Evolutionary conservation across 129 eudicot species (phyloP), one percentile per base, ranked within the genome.

Genomic region (Scalesia atractyloides): DNA sequence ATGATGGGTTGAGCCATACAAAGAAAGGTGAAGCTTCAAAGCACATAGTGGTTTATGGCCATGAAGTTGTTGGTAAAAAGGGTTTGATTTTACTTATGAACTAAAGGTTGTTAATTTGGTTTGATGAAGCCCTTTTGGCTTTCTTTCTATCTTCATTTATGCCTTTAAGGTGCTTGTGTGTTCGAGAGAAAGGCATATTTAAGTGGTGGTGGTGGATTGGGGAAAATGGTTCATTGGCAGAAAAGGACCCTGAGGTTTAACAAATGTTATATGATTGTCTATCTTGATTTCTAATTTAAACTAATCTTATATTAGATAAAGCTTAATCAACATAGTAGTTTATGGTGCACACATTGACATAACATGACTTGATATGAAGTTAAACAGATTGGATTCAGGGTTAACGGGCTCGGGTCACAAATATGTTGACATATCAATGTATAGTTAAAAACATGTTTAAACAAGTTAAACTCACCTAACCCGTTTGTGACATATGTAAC

Each of bases 1-100:
- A 16, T 73, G 54, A 57, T 22, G 95, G 30, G 18, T 74, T 85
- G 82, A 93, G 84, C 96, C 98, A 93, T 86, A 89, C 92, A 73
- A 84, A 80, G 78, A 82, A 90, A 43, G 76, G 84, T 77, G 84
- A 85, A 83, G 86, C 57, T 77, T 82, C 79, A 66, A 79, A 78
- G 81, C 90, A 87, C 69, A 87, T 76, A 68, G 61, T 81, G 82
- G 74, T 52, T 68, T 22, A 77, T 49, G 60, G 73, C 84, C 89
- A 85, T 80, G 39, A 30, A 7, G 67, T 1, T 59, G 22, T 56
- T 62, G 72, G 43, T 78, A 37, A 37, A 62, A 68, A 66, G 70
- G 68, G 75, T 67, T 71, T 72, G 83, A 64, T 69, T 69, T 80
- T 78, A 77, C 79, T 53, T 72, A 71, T 81, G 65, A 73, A 77